phyloP scores from a whole-genome alignment of 108 stramenopile species.

The Nannochloropsis gaditana region DNA sequence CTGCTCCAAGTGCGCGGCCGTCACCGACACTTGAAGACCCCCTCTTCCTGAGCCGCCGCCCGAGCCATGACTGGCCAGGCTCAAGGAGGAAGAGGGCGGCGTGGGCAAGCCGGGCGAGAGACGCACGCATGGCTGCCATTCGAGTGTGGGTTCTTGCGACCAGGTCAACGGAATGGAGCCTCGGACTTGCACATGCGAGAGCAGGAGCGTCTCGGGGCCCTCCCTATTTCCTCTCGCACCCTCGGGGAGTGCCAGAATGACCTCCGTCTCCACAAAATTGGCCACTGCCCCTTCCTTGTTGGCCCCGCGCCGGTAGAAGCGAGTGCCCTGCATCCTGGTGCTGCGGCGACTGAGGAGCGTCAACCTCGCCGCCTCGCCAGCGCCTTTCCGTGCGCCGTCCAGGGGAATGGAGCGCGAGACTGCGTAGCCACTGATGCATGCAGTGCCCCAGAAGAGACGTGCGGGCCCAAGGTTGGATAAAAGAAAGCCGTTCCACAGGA shows the following conservation, averaged over 20 bases:
- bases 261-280: background rate
- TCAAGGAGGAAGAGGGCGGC: background rate
- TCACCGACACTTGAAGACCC: background rate
- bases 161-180: background rate
- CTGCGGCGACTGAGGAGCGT: background rate
- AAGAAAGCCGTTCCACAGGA: background rate
- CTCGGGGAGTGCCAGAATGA: background rate
- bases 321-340: constrained; percentile 5
- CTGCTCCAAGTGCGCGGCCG: background rate
- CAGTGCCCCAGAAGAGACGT: constrained; percentile 3
- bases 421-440: background rate
- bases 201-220: background rate
- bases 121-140: constrained; percentile 17
- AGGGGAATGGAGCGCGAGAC: background rate
- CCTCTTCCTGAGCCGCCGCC: background rate
- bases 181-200: background rate
- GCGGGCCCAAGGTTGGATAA: background rate
- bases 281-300: constrained; percentile 4
- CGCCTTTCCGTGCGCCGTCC: background rate
- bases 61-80: background rate
- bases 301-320: background rate
- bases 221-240: background rate
- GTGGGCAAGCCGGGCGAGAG: background rate
- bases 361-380: background rate
- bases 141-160: background rate